Evolutionary conservation across 306 rosid species (phyloP).

Genomic region (Malus orientalis): DNA sequence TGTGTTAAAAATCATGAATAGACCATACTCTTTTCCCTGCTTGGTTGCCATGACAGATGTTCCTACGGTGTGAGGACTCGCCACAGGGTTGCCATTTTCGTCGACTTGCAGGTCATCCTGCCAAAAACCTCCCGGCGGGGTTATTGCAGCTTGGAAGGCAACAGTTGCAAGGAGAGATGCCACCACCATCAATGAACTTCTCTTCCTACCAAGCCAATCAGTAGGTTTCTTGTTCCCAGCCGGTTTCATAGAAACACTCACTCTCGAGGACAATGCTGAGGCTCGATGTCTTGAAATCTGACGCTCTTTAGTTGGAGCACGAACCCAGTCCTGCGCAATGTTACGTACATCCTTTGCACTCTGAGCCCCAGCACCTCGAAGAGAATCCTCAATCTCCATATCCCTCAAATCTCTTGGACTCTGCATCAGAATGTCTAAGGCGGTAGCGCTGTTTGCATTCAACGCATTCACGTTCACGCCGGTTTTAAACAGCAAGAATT

Average conservation of each 20-base stretch:
- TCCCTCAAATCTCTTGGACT: constrained; percentile 22
- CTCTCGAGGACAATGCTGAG: neutral
- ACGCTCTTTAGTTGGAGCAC: neutral
- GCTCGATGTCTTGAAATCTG: neutral
- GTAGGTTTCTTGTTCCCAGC: neutral
- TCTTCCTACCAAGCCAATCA: constrained; percentile 22
- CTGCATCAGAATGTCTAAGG: constrained; percentile 21
- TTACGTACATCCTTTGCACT: constrained; percentile 4
- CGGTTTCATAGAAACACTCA: neutral
- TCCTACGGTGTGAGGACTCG: constrained; percentile 8
- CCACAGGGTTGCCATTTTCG: neutral
- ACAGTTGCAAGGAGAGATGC: constrained; percentile 25
- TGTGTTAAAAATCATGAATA: constrained; percentile 24
- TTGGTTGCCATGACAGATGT: constrained; percentile 16
- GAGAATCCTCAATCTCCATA: constrained; percentile 14
- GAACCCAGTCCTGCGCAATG: constrained; percentile 5
- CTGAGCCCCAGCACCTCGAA: constrained; percentile 5
- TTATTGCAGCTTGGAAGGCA: constrained; percentile 26
- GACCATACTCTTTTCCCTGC: neutral
- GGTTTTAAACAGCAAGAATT: neutral
- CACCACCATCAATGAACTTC: constrained; percentile 22
- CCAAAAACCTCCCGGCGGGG: constrained; percentile 33
- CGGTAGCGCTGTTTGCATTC: constrained; percentile 16
- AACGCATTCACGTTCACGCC: constrained; percentile 15
- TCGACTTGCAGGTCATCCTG: constrained; percentile 13